A percentile compares a stretch with the other conserved stretches of the same genome.
These are phyloP conservation scores for Periconia macrospinosa DNA, from an alignment of 2,329 filamentous ascomycete genomes.

Conservation along the genomic window DNA sequence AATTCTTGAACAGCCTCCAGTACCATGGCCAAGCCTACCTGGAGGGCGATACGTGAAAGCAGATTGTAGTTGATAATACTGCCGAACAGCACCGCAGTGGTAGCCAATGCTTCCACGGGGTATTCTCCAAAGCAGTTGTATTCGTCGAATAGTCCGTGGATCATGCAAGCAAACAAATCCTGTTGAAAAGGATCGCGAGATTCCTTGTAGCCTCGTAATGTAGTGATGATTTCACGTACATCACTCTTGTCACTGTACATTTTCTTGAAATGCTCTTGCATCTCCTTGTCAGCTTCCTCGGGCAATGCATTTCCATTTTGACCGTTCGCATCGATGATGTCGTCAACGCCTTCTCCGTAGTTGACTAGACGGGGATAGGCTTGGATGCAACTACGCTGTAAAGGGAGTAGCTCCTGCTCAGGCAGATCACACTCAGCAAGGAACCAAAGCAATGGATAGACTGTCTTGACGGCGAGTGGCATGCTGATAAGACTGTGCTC, in stretches of 20 bases:
- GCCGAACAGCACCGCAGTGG: constrained; percentile 93
- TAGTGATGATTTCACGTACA: constrained; percentile 80
- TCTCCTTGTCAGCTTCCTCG: constrained; percentile 77
- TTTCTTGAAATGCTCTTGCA: constrained; percentile 97
- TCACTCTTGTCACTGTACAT: constrained; percentile 95
- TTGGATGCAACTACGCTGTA: constrained; percentile 87
- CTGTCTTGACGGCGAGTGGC: constrained; percentile 81
- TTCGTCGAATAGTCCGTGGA: constrained; percentile 95
- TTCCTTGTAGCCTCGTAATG: constrained; percentile 83
- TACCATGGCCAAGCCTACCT: constrained; percentile 96
- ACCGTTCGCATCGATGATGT: constrained; percentile 85
- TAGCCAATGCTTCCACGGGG: constrained; percentile 91
- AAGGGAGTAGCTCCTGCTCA: constrained; percentile 72
- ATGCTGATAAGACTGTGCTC: constrained; percentile 68
- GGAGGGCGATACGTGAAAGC: constrained; percentile 84
- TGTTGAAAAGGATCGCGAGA: constrained; percentile 84
- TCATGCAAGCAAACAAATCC: constrained; percentile 97
- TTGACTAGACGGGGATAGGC: constrained; percentile 95
- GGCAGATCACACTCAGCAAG: constrained; percentile 60
- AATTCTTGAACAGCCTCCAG: constrained; percentile 93
- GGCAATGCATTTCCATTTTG: constrained; percentile 80
- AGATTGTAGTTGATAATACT: constrained; percentile 94
- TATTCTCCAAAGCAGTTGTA: constrained; percentile 95
- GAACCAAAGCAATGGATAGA: constrained; percentile 77
- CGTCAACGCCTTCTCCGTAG: constrained; percentile 89